A percentile compares a stretch with the other conserved stretches of the same genome.
Conservation (phyloP, 345 rosid genomes). For the Clarkia xantiana region DNA sequence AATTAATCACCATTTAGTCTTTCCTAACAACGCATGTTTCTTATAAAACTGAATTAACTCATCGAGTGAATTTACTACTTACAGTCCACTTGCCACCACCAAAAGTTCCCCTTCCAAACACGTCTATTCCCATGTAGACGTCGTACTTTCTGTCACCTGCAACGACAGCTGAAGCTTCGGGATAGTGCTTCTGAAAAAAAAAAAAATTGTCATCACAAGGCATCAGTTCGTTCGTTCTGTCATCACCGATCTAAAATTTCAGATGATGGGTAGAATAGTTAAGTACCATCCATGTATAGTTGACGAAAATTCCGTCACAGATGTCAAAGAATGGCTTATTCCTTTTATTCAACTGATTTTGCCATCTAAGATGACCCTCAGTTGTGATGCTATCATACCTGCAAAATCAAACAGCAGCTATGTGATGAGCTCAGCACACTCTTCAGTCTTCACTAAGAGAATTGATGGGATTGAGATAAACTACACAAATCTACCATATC, state of each 20-base stretch:
- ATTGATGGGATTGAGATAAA: neutral
- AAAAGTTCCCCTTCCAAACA: constrained; percentile 58
- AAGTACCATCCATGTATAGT: constrained; percentile 61
- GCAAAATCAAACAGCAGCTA: constrained; percentile 1
- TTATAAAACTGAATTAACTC: neutral
- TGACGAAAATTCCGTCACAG: constrained; percentile 68
- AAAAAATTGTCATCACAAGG: neutral
- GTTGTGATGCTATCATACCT: constrained; percentile 77
- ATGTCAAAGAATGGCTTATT: constrained; percentile 77
- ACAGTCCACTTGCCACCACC: constrained; percentile 89
- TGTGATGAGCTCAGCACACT: neutral
- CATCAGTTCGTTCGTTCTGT: no score
- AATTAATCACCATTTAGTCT: no score
- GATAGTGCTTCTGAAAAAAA: constrained; percentile 38
- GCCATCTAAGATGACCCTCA: constrained; percentile 44
- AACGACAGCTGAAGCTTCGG: constrained; percentile 43
- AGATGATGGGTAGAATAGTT: neutral
- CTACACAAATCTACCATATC: constrained; percentile 41
- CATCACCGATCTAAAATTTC: no score
- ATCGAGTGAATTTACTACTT: neutral
- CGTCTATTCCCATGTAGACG: constrained; percentile 82
- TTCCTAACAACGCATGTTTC: no score
- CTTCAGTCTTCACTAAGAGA: neutral
- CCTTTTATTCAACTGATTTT: constrained; percentile 44
- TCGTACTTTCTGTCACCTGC: constrained; percentile 69